phyloP scores from a whole-genome alignment of 441 rosid genomes.

The Pelargonium hybrid region DNA sequence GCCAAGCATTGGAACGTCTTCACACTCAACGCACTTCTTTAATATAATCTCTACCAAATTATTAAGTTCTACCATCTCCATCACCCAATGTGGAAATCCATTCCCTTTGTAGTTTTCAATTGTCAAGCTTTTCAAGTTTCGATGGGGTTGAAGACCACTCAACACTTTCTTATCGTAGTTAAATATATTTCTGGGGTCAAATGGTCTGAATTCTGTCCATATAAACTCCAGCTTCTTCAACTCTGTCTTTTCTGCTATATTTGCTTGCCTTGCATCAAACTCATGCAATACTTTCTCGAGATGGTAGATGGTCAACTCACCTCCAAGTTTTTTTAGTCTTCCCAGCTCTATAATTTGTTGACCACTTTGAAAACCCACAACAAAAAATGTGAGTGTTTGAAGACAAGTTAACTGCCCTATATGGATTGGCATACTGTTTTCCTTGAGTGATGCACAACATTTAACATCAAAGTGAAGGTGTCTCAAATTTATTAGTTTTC shows the following conservation, averaged over 20 bases:
- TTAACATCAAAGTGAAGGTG: not conserved
- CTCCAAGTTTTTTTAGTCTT: not conserved
- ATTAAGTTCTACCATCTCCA: not conserved
- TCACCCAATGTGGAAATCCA: not conserved
- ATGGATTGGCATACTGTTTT: not conserved
- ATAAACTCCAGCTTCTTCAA: not conserved
- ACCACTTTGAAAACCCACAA: not conserved
- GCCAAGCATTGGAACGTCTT: conserved; percentile 8
- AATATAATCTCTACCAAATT: not conserved
- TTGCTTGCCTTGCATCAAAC: not conserved
- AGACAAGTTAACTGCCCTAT: not conserved
- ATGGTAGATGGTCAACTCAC: not conserved
- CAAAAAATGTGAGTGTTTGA: not conserved
- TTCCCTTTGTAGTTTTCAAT: not conserved
- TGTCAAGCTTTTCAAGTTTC: not conserved
- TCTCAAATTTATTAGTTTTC: not conserved
- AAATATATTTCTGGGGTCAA: no score
- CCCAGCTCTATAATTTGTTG: not conserved
- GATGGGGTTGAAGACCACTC: conserved; percentile 9
- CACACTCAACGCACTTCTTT: not conserved
- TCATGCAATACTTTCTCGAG: not conserved
- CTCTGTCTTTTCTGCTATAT: not conserved
- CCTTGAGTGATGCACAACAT: not conserved
- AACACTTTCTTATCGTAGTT: conserved; percentile 4
- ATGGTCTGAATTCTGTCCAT: not conserved